Percentiles rank a stretch among this genome's conserved stretches.
phyloP scores from a whole-genome alignment of 2,329 filamentous ascomycete genomes.

The Penicillium crustosum region DNA sequence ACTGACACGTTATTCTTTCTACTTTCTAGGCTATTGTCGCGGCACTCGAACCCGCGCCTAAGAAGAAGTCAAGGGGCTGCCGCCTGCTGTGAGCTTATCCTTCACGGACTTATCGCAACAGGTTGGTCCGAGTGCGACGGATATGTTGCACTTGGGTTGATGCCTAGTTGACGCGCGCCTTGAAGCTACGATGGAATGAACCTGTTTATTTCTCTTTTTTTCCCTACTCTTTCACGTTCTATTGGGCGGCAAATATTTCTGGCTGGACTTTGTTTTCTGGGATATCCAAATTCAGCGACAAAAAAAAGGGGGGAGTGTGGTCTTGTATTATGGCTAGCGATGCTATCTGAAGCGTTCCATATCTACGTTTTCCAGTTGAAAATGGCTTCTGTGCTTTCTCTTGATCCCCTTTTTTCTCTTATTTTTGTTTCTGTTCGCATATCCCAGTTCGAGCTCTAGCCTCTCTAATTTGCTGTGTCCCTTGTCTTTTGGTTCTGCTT shows the following conservation, averaged over 20 bases:
- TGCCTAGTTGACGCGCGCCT: constrained; percentile 12
- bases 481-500: background rate
- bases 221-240: constrained; percentile 14
- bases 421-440: constrained; percentile 9
- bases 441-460: constrained; percentile 2
- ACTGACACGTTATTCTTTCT: constrained; percentile 10
- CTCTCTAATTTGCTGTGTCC: constrained; percentile 5
- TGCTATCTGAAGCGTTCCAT: constrained; percentile 19
- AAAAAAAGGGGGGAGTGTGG: constrained; percentile 2
- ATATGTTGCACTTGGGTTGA: constrained; percentile 5
- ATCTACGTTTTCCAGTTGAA: constrained; percentile 13
- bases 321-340: constrained; percentile 18
- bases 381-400: constrained; percentile 6
- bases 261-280: constrained; percentile 14
- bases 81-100: constrained; percentile 59
- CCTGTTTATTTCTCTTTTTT: constrained; percentile 22
- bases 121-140: constrained; percentile 14
- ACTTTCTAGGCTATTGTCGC: constrained; percentile 80
- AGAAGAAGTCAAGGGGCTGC: constrained; percentile 72
- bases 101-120: constrained; percentile 11
- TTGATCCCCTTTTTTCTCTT: background rate
- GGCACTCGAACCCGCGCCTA: constrained; percentile 81
- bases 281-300: constrained; percentile 17
- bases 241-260: constrained; percentile 16
- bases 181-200: constrained; percentile 31